Percentiles rank a stretch among this genome's conserved stretches.
Evolutionary conservation across 768 basidiomycete genomes (phyloP).

Genomic region (Phallus indusiatus): DNA sequence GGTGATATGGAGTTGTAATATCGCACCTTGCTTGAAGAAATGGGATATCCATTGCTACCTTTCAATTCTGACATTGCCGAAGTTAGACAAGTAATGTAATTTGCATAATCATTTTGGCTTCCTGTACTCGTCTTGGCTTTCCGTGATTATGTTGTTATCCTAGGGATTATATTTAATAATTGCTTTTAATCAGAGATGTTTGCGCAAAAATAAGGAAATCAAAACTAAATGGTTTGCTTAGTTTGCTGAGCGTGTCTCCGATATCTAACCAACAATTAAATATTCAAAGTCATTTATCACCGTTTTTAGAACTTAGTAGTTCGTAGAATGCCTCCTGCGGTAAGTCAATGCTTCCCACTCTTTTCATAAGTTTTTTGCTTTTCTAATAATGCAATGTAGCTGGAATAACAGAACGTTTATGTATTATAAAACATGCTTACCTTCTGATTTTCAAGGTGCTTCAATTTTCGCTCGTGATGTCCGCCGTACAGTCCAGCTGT

Average conservation of each 20-base stretch:
- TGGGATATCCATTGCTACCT: no score
- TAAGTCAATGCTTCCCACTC: slow-evolving; percentile 79
- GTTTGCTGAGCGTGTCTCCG: no score
- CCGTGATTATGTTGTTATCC: no score
- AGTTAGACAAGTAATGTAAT: no score
- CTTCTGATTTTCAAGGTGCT: slow-evolving; percentile 55
- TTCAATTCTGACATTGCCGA: no score
- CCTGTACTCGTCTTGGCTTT: no score
- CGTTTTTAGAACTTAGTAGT: slow-evolving; percentile 56
- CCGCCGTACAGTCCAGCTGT: slow-evolving; percentile 92
- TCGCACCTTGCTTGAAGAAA: not conserved
- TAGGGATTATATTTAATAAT: no score
- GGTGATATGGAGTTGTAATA: slow-evolving; percentile 69
- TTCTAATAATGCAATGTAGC: slow-evolving; percentile 44
- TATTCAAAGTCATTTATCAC: not conserved
- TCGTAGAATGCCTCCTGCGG: slow-evolving; percentile 96
- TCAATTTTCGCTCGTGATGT: slow-evolving; percentile 90
- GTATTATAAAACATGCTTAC: not conserved
- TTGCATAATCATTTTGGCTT: no score
- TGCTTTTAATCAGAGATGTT: no score
- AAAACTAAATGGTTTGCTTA: no score
- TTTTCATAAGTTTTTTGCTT: slow-evolving; percentile 84
- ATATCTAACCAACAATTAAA: no score
- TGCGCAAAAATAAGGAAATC: no score
- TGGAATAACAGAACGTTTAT: slow-evolving; percentile 33